phyloP scores from a whole-genome alignment of 495 filamentous ascomycete genomes.

The Penicillium roqueforti region DNA sequence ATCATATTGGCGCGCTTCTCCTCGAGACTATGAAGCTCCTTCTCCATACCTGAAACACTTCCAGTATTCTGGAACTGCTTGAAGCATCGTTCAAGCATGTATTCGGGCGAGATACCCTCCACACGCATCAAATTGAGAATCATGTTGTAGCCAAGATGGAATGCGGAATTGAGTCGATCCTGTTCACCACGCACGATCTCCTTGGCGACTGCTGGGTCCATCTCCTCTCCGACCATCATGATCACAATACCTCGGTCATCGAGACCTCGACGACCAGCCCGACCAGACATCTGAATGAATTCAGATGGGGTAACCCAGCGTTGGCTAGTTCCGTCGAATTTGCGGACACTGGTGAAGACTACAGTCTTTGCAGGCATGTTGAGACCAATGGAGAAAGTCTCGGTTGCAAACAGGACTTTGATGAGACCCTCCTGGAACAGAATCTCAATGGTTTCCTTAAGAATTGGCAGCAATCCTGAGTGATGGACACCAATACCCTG shows the following conservation, averaged over 20 bases:
- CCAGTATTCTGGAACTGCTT: slow-evolving; percentile 96
- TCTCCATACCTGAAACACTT: slow-evolving; percentile 74
- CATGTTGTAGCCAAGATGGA: slow-evolving; percentile 99
- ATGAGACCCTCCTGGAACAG: slow-evolving; percentile 97
- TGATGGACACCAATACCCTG: slow-evolving; percentile 97
- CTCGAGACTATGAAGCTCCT: slow-evolving; percentile 70
- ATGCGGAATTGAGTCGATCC: slow-evolving; percentile 93
- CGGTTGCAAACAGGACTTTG: slow-evolving; percentile 95
- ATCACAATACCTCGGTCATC: slow-evolving; percentile 99
- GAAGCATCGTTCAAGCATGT: slow-evolving; percentile 95
- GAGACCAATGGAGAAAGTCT: slow-evolving; percentile 96
- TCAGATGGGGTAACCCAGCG: slow-evolving; percentile 92
- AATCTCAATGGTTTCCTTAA: slow-evolving; percentile 99
- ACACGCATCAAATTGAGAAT: slow-evolving; percentile 92
- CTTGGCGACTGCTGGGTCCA: slow-evolving; percentile 91
- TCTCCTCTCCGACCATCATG: slow-evolving; percentile 97
- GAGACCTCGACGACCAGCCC: slow-evolving; percentile 91
- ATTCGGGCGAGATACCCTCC: slow-evolving; percentile 93
- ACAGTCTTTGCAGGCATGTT: slow-evolving; percentile 99
- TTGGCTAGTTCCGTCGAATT: slow-evolving; percentile 80
- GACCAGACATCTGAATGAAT: slow-evolving; percentile 97
- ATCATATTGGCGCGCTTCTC: slow-evolving; percentile 62
- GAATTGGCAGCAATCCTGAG: slow-evolving; percentile 87
- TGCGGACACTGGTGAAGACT: slow-evolving; percentile 92
- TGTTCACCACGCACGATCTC: slow-evolving; percentile 94